Conservation (phyloP, 306 rosid species). For the Senna siamea region DNA sequence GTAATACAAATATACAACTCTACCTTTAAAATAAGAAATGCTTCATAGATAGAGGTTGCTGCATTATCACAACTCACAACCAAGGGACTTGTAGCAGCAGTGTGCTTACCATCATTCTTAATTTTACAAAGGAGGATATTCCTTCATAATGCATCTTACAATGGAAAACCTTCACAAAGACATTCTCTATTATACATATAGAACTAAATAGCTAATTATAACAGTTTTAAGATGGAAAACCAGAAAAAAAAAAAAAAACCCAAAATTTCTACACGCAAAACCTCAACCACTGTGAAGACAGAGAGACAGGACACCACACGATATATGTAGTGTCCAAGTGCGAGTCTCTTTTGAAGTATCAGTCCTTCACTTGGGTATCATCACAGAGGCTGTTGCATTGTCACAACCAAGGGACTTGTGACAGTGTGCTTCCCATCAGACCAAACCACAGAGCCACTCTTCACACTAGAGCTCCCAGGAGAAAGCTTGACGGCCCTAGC, state of each 20-base stretch:
- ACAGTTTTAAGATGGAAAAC: background rate
- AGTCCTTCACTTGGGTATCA: too few relatives aligned
- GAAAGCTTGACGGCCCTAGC: constrained; percentile 62
- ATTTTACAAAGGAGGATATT: constrained; percentile 39
- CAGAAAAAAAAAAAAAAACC: background rate
- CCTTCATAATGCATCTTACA: constrained; percentile 45
- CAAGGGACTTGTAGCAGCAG: too few relatives aligned
- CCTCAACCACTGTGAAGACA: too few relatives aligned
- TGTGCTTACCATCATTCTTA: constrained; percentile 25
- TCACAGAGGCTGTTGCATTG: constrained; percentile 75
- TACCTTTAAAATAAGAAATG: too few relatives aligned
- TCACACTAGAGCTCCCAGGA: constrained; percentile 59
- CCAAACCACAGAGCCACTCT: constrained; percentile 64
- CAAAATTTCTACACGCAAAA: constrained; percentile 28
- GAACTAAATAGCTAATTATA: background rate
- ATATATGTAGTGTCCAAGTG: too few relatives aligned
- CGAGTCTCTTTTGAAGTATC: too few relatives aligned
- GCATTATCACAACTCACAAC: constrained; percentile 89
- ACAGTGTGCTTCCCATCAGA: constrained; percentile 71
- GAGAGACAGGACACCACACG: too few relatives aligned
- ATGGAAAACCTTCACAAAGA: constrained; percentile 39
- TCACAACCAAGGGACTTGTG: constrained; percentile 68
- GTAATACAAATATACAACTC: too few relatives aligned
- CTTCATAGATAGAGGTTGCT: constrained; percentile 63
- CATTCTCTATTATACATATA: constrained; percentile 43